Evolutionary conservation across 345 rosid species (phyloP).

Genomic region (Limnanthes douglasii): DNA sequence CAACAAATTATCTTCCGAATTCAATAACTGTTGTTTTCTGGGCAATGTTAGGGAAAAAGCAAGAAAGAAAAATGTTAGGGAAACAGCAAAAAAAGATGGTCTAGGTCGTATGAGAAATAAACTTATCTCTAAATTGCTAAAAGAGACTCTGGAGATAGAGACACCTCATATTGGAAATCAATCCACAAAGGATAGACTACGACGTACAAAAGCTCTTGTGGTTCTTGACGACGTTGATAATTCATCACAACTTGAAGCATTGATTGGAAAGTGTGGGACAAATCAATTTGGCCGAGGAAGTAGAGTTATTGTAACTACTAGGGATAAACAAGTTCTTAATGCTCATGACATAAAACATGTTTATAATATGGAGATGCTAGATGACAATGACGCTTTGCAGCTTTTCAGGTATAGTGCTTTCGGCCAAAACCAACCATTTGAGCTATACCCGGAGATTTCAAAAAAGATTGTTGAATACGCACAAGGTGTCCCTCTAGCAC

Average conservation of each 20-base stretch:
- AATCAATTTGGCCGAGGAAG: slow-evolving; percentile 17
- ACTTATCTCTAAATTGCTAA: too few species aligned
- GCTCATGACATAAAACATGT: slow-evolving; percentile 7
- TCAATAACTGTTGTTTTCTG: too few species aligned
- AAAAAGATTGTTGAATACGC: slow-evolving; percentile 11
- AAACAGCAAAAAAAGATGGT: too few species aligned
- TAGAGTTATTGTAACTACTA: slow-evolving; percentile 13
- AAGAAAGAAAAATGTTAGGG: too few species aligned
- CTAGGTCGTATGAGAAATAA: too few species aligned
- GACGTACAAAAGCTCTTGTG: slow-evolving; percentile 7
- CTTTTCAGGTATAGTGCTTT: slow-evolving; percentile 15
- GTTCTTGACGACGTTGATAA: slow-evolving; percentile 14
- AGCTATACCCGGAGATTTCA: slow-evolving; percentile 3
- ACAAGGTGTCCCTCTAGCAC: slow-evolving; percentile 27
- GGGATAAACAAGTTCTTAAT: slow-evolving; percentile 15
- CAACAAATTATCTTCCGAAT: too few species aligned
- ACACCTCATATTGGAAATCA: too few species aligned
- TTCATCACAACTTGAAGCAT: slow-evolving; percentile 8
- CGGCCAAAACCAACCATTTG: slow-evolving; percentile 5
- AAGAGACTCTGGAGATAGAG: too few species aligned
- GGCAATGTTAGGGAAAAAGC: too few species aligned
- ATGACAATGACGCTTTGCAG: slow-evolving; percentile 11
- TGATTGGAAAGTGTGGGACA: slow-evolving; percentile 9
- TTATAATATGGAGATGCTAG: slow-evolving; percentile 9
- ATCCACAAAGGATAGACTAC: slow-evolving; percentile 12